A percentile compares a stretch with the other conserved stretches of the same genome.
These are phyloP conservation scores for Botrytis byssoidea DNA, from an alignment of 2,329 filamentous ascomycete genomes.

Conservation along the genomic window DNA sequence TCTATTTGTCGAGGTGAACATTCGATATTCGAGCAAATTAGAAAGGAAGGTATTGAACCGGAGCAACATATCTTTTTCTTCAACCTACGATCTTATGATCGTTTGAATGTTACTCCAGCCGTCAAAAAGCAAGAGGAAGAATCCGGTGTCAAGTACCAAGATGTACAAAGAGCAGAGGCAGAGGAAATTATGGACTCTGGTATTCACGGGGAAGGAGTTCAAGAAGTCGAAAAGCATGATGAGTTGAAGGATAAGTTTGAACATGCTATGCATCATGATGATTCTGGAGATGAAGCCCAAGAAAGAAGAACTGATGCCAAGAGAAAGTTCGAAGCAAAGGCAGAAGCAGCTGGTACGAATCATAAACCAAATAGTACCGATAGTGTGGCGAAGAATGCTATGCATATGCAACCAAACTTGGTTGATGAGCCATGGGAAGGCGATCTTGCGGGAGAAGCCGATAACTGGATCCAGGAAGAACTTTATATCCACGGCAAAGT, in stretches of 20 bases:
- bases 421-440: constrained; percentile 76
- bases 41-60: constrained; percentile 72
- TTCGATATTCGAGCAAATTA: constrained; percentile 81
- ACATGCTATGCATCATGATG: constrained; percentile 38
- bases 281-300: constrained; percentile 41
- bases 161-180: constrained; percentile 83
- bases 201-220: constrained; percentile 55
- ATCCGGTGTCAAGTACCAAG: constrained; percentile 79
- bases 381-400: constrained; percentile 74
- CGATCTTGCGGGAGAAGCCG: constrained; percentile 69
- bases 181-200: constrained; percentile 81
- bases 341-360: constrained; percentile 38
- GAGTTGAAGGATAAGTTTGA: constrained; percentile 47
- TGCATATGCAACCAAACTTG: constrained; percentile 65
- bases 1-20: constrained; percentile 89
- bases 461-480: constrained; percentile 93
- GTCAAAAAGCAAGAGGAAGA: constrained; percentile 74
- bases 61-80: constrained; percentile 85
- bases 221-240: constrained; percentile 46
- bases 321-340: constrained; percentile 52
- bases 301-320: constrained; percentile 49
- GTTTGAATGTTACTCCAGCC: constrained; percentile 76
- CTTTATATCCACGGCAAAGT: constrained; percentile 94
- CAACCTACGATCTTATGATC: constrained; percentile 89
- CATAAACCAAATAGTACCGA: constrained; percentile 33